Base-by-base conservation (phyloP, 129 eudicot species). In the Arctium minus region DNA sequence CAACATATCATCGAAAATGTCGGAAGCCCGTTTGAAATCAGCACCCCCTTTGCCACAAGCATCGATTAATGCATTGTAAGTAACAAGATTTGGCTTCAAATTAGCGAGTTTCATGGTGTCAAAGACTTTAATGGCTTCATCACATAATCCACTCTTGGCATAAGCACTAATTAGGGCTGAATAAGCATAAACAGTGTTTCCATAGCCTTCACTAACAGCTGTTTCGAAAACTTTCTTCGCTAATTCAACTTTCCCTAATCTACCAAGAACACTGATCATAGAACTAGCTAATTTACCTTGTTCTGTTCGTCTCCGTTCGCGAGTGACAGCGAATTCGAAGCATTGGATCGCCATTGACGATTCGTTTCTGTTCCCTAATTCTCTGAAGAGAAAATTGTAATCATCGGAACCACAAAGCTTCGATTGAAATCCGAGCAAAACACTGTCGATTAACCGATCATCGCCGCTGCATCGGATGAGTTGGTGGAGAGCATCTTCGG, bases 41-140 rank as follows among this genome's bases (percentile, higher is more conserved):
- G 96, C 90, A 73, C 99, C 99, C 77, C 95, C 94, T 89, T 96
- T 96, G 8, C 93, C 98, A 91, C 99, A 96, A 0, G 99, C 99
- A 84, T 96, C 97, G 18, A 96, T 96, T 31, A 96, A 70, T 0
- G 99, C 99, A 80, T 96, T 96, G 30, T 90, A 96, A 13, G 97
- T 93, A 2, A 96, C 97, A 46, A 96, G 91, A 91, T 96, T 96
- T 0, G 99, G 99, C 88, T 86, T 93, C 79, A 96, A 88, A 2
- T 95, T 93, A 2, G 82, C 70, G 10, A 75, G 75, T 76, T 93
- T 96, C 98, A 96, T 96, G 37, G 86, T 83, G 40, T 90, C 89
- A 40, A 96, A 96, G 4, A 91, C 76, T 68, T 85, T 79, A 74
- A 93, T 85, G 8, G 99, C 99, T 73, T 93, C 97, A 80, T 93